Base-by-base conservation (phyloP, 2,329 filamentous ascomycete genomes). In the Cylindrodendrum hubeiense region DNA sequence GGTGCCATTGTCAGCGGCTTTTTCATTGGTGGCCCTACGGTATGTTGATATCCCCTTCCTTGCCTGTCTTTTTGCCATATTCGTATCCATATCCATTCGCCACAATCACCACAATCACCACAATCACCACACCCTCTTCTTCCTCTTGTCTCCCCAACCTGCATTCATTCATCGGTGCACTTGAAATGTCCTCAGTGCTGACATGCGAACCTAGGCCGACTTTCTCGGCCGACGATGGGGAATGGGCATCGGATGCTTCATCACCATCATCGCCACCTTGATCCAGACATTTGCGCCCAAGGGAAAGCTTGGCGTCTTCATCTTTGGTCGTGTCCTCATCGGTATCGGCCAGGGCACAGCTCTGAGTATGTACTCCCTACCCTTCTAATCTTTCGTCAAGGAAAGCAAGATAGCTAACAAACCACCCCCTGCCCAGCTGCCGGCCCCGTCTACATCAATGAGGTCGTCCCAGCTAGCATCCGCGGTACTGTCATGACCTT, bases 281-380 rank as follows among this genome's bases (percentile, higher is more conserved):
- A 85, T 93, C 81, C 90, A 93, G 77, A 84, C 88, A 8, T 93
- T 91, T 70, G 78, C 89, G 4, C 90, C 90, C 8, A 79, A 80
- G 63, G 84, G 86, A 63, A 86, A 87, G 67, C 83, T 93, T 43
- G 90, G 86, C 49, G 85, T 85, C 74, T 93, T 93, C 76, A 90
- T 93, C 70, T 89, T 85, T 55, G 91, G 90, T 28, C 86, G 91
- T 75, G 89, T 90, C 12, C 78, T 93, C 60, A 90, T 93, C 64
- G 91, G 91, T 81, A 79, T 93, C 19, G 90, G 90, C 2, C 90
- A 93, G 78, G 90, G 90, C 68, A 84, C 92, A 75, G 90, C 90
- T 56, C 75, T 91, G 69, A 91, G 69, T 71, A 58, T 55, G 60
- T 39, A 50, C 5, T 5, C n/a, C 17, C 34, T 37, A 19, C 30